Percentiles rank a stretch among this genome's conserved stretches.
Evolutionary conservation across 2,329 filamentous ascomycete genomes (phyloP).

Genomic region (Rugonectria rugulosa): DNA sequence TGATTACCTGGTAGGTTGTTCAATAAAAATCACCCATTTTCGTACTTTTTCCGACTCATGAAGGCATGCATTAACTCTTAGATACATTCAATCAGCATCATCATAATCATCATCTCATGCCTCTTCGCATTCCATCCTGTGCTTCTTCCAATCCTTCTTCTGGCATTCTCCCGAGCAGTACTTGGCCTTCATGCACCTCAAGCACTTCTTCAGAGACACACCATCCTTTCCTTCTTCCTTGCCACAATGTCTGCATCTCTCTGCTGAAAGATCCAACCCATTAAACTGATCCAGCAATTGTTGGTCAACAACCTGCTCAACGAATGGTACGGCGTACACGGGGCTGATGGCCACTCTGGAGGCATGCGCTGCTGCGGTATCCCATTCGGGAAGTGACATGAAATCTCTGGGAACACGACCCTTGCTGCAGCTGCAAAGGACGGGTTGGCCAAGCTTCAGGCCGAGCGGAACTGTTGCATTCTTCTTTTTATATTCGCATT

Average conservation of each 20-base stretch:
- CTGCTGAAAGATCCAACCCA: constrained; percentile 11
- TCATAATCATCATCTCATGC: not conserved
- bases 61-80: too few relatives aligned
- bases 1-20: too few relatives aligned
- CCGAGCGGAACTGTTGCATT: constrained; percentile 50
- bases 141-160: constrained; percentile 61
- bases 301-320: constrained; percentile 50
- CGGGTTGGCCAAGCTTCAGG: constrained; percentile 43
- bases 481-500: constrained; percentile 52
- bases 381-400: constrained; percentile 52
- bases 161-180: constrained; percentile 64
- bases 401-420: constrained; percentile 52
- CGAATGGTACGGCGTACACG: constrained; percentile 53
- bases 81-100: not conserved
- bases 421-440: constrained; percentile 56
- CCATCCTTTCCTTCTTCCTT: constrained; percentile 40
- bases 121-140: constrained; percentile 52
- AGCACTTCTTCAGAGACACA: constrained; percentile 52
- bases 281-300: constrained; percentile 24
- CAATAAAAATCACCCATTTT: not conserved
- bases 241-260: constrained; percentile 49
- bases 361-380: constrained; percentile 50
- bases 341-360: constrained; percentile 67
- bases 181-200: constrained; percentile 50
- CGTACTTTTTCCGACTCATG: too few relatives aligned